phyloP scores from a whole-genome alignment of 2,329 filamentous ascomycete genomes.

The Cytospora mali region DNA sequence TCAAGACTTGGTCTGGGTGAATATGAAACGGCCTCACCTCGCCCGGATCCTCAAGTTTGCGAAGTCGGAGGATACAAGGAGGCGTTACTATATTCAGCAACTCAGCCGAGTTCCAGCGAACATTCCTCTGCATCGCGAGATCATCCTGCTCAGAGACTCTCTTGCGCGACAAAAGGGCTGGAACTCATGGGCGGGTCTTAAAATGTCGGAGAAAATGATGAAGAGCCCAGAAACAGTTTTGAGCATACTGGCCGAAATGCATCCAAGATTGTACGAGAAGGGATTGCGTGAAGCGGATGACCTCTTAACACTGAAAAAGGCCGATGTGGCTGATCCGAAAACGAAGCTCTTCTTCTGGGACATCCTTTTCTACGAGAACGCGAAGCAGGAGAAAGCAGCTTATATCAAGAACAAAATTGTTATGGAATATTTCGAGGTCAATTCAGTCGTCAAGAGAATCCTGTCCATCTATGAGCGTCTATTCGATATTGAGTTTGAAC shows the following conservation, averaged over 20 bases:
- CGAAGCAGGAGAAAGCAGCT: conserved; percentile 38
- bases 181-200: not conserved
- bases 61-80: conserved; percentile 20
- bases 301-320: conserved; percentile 54
- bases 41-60: conserved; percentile 13
- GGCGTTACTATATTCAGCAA: conserved; percentile 17
- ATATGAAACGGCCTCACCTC: conserved; percentile 12
- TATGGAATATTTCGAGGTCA: conserved; percentile 25
- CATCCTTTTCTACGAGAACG: conserved; percentile 54
- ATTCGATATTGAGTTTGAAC: conserved; percentile 21
- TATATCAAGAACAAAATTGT: not conserved
- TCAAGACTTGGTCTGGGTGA: conserved; percentile 22
- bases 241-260: not conserved
- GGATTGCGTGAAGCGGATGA: conserved; percentile 47
- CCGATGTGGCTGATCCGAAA: conserved; percentile 40
- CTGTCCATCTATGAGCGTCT: conserved; percentile 17
- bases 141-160: conserved; percentile 9
- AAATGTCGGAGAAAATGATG: conserved; percentile 16
- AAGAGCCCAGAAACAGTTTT: not conserved
- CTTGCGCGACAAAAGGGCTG: conserved; percentile 10
- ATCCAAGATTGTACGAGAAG: not conserved
- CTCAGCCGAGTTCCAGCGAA: conserved; percentile 17
- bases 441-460: conserved; percentile 5
- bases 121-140: conserved; percentile 6
- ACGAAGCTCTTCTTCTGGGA: conserved; percentile 60